A percentile compares a stretch with the other conserved stretches of the same genome.
Conservation (phyloP, 345 rosid species). For the Brassica nigra region DNA sequence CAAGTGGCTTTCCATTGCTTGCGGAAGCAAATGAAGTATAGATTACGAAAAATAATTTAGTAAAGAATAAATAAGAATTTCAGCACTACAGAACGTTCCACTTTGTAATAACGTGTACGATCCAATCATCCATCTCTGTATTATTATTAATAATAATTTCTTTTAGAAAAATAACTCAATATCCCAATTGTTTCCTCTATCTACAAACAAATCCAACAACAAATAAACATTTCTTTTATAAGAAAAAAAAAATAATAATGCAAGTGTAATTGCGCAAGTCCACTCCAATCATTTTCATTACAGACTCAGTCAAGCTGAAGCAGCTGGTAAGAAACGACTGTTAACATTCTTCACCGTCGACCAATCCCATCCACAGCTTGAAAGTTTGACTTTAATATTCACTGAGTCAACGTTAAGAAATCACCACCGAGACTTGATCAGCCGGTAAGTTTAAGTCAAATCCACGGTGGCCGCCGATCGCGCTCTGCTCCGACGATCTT, state of each 20-base stretch:
- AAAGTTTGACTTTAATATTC: neutral
- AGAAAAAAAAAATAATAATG: conserved; percentile 14
- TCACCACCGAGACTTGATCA: conserved; percentile 36
- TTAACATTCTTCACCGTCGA: conserved; percentile 18
- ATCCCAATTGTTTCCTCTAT: conserved; percentile 35
- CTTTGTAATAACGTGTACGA: conserved; percentile 38
- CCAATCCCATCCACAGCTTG: neutral
- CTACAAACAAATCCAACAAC: conserved; percentile 40
- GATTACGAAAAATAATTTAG: conserved; percentile 20
- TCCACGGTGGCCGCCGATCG: conserved; percentile 45
- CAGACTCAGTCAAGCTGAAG: conserved; percentile 38
- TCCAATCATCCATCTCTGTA: conserved; percentile 35
- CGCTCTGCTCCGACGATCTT: conserved; percentile 32
- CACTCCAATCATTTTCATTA: conserved; percentile 45
- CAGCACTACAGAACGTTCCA: conserved; percentile 27
- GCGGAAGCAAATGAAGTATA: conserved; percentile 41
- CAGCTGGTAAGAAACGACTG: conserved; percentile 33
- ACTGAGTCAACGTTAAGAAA: conserved; percentile 27
- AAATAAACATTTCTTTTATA: conserved; percentile 32
- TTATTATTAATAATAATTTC: neutral
- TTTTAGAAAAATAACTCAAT: neutral
- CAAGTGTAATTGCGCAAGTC: conserved; percentile 25
- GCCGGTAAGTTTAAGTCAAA: conserved; percentile 77
- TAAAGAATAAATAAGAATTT: neutral
- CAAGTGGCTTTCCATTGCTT: conserved; percentile 46